Evolutionary conservation across 73 alveolate genomes (phyloP).

Genomic region (Tetrahymena thermophila): DNA sequence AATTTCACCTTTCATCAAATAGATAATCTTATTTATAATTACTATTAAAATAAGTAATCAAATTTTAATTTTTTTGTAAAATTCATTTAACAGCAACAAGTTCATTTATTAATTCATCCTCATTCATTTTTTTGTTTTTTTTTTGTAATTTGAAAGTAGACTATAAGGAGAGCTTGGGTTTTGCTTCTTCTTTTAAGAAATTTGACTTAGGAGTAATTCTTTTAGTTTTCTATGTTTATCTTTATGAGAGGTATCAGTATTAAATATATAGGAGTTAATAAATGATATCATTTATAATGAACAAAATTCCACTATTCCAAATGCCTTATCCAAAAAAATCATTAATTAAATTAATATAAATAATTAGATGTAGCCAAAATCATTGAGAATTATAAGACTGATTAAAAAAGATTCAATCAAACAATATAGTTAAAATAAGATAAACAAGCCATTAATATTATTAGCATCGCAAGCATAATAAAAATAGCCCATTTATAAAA

Average conservation of each 20-base stretch:
- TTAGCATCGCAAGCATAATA: too few relatives aligned
- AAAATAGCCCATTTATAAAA: background rate
- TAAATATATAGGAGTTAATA: background rate
- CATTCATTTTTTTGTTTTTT: too few relatives aligned
- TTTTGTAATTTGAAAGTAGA: background rate
- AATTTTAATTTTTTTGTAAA: background rate
- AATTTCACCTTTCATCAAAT: background rate
- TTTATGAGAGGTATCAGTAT: background rate
- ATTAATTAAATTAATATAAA: background rate
- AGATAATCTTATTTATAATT: background rate
- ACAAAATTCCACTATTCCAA: background rate
- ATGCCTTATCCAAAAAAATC: background rate
- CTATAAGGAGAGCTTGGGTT: background rate
- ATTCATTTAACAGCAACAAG: background rate
- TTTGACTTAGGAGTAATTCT: background rate
- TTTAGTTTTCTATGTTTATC: too few relatives aligned
- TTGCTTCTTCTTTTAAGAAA: too few relatives aligned
- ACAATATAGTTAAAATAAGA: background rate
- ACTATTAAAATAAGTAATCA: background rate
- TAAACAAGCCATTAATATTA: background rate
- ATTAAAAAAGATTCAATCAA: background rate
- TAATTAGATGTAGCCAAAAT: background rate
- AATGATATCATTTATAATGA: background rate
- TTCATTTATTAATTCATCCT: background rate
- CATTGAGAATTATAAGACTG: background rate